These are phyloP conservation scores for Aspergillus sclerotiicarbonarius DNA, from an alignment of 495 filamentous ascomycete species.

Conservation along the genomic window DNA sequence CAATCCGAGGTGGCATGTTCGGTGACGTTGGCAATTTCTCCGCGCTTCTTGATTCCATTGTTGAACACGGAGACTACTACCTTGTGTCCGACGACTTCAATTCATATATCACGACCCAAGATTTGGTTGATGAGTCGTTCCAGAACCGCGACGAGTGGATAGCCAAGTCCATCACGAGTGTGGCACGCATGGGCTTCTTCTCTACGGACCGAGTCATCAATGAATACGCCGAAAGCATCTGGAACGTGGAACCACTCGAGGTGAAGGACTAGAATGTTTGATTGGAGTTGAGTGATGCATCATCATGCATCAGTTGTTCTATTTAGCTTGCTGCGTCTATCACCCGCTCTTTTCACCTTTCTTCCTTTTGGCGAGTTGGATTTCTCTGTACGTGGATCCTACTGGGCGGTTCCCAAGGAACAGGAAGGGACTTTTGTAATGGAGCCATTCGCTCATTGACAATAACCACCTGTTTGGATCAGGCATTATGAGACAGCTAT, in stretches of 20 bases:
- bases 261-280: slow-evolving; percentile 25
- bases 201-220: slow-evolving; percentile 93
- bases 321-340: not conserved
- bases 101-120: slow-evolving; percentile 86
- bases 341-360: not conserved
- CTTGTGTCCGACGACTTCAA: slow-evolving; percentile 96
- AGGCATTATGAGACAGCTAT: not conserved
- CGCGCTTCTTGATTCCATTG: slow-evolving; percentile 78
- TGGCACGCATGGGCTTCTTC: slow-evolving; percentile 96
- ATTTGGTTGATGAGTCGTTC: slow-evolving; percentile 86
- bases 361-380: not conserved
- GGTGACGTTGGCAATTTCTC: slow-evolving; percentile 72
- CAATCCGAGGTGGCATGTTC: slow-evolving; percentile 73
- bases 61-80: slow-evolving; percentile 95
- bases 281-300: not conserved
- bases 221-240: slow-evolving; percentile 96
- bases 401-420: not conserved
- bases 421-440: not conserved
- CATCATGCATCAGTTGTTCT: not conserved
- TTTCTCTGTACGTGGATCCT: not conserved
- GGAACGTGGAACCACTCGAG: slow-evolving; percentile 82
- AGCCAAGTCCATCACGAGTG: slow-evolving; percentile 80
- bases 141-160: slow-evolving; percentile 89
- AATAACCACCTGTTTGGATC: not conserved
- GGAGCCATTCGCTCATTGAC: not conserved